phyloP scores from a whole-genome alignment of 1,284 basidiomycete genomes.

The Microbotryum lychnidis-dioicae region DNA sequence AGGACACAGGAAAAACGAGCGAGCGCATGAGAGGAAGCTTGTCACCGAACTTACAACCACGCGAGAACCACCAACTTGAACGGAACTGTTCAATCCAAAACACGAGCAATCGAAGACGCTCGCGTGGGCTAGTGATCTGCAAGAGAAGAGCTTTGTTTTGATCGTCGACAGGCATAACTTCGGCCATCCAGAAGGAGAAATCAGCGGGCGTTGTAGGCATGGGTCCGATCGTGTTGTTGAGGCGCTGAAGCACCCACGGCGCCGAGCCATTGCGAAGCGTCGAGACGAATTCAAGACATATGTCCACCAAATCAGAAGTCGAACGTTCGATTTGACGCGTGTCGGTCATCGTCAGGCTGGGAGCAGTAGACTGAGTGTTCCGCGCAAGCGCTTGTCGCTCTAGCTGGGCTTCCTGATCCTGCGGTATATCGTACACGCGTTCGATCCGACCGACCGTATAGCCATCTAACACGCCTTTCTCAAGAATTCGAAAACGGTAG shows the following conservation, averaged over 20 bases:
- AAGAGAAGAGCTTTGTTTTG: slow-evolving; percentile 86
- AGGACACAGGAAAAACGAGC: no score
- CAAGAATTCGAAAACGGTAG: slow-evolving; percentile 74
- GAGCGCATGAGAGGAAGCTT: no score
- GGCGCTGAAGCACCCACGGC: slow-evolving; percentile 80
- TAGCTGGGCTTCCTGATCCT: slow-evolving; percentile 46
- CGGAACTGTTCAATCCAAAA: slow-evolving; percentile 84
- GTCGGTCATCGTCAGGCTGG: not conserved
- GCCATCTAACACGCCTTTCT: slow-evolving; percentile 72
- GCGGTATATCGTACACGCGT: slow-evolving; percentile 52
- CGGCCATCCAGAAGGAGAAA: slow-evolving; percentile 84
- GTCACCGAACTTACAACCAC: slow-evolving; percentile 36
- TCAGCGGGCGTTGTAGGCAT: slow-evolving; percentile 46
- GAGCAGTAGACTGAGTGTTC: slow-evolving; percentile 4
- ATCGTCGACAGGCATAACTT: slow-evolving; percentile 88
- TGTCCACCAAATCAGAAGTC: slow-evolving; percentile 63
- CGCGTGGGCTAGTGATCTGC: slow-evolving; percentile 70
- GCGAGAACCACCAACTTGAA: slow-evolving; percentile 55
- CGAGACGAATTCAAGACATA: slow-evolving; percentile 69
- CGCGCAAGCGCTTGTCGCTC: slow-evolving; percentile 35
- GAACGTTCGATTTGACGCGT: slow-evolving; percentile 38
- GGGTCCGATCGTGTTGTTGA: slow-evolving; percentile 52
- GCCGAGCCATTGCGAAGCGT: slow-evolving; percentile 72
- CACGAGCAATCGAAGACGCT: slow-evolving; percentile 72
- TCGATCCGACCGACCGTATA: slow-evolving; percentile 82